These are phyloP conservation scores for Pseudonitzschia multiseries DNA, from an alignment of 108 stramenopile species.

Conservation along the genomic window DNA sequence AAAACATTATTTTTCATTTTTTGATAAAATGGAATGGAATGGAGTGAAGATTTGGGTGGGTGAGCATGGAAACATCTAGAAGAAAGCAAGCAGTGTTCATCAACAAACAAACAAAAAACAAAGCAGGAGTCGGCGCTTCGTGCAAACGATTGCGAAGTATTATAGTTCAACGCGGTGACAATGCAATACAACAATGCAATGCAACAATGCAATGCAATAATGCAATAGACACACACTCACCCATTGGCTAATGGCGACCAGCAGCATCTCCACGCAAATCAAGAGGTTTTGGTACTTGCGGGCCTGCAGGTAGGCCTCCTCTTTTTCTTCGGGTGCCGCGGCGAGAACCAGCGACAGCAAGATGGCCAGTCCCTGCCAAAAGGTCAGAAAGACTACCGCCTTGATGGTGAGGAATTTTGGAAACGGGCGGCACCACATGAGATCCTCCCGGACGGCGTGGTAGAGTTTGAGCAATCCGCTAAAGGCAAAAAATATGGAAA, in stretches of 20 bases:
- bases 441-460: constrained; percentile 73
- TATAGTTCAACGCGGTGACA: too few relatives aligned
- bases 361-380: constrained; percentile 83
- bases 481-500: constrained; percentile 85
- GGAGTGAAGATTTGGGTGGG: too few relatives aligned
- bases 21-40: neutral
- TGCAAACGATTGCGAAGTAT: too few relatives aligned
- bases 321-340: constrained; percentile 16
- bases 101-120: too few relatives aligned
- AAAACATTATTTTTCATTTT: neutral
- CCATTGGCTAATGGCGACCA: constrained; percentile 80
- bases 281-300: constrained; percentile 73
- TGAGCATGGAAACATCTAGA: too few relatives aligned
- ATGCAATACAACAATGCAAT: neutral
- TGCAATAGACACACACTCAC: neutral
- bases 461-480: constrained; percentile 86
- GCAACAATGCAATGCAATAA: neutral
- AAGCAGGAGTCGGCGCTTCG: too few relatives aligned
- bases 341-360: constrained; percentile 44
- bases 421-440: constrained; percentile 83
- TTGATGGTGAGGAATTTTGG: constrained; percentile 90
- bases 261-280: constrained; percentile 92
- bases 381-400: constrained; percentile 90
- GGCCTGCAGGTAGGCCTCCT: constrained; percentile 48
- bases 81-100: too few relatives aligned